Evolutionary conservation across 2,329 filamentous ascomycete species (phyloP).

Genomic region (Cordyceps pruinosa): DNA sequence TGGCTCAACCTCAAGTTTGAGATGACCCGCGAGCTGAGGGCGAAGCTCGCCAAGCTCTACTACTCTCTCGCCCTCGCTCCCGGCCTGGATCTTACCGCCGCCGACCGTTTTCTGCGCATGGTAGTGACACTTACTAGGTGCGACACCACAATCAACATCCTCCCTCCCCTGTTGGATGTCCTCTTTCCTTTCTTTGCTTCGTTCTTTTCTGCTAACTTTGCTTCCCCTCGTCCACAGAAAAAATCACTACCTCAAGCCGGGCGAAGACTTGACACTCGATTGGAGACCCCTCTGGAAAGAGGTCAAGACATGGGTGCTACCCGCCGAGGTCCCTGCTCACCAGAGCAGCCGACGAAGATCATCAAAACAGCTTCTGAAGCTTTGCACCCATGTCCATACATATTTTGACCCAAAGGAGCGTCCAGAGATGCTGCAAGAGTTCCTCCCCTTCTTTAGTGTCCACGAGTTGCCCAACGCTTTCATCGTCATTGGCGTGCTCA

Average conservation of each 20-base stretch:
- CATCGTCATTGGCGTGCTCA: constrained; percentile 82
- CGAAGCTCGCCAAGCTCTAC: constrained; percentile 82
- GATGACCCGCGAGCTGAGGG: constrained; percentile 75
- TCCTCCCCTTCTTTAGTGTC: constrained; percentile 83
- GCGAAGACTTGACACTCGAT: constrained; percentile 83
- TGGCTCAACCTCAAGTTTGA: constrained; percentile 98
- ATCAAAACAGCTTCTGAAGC: constrained; percentile 67
- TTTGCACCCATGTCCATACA: constrained; percentile 81
- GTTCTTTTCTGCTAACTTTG: constrained; percentile 1
- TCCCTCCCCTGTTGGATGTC: neutral
- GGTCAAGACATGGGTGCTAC: constrained; percentile 82
- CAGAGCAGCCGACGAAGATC: constrained; percentile 49
- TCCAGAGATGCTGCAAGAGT: constrained; percentile 71
- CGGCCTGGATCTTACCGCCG: constrained; percentile 71
- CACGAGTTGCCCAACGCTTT: constrained; percentile 89
- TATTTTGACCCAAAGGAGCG: constrained; percentile 90
- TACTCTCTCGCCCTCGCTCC: constrained; percentile 90
- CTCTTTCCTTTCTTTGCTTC: neutral
- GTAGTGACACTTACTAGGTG: constrained; percentile 93
- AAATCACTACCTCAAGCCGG: constrained; percentile 89
- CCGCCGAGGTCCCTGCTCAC: constrained; percentile 68
- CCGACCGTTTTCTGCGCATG: constrained; percentile 94
- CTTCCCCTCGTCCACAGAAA: constrained; percentile 44
- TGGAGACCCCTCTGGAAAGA: constrained; percentile 93
- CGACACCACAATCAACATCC: constrained; percentile 26